Evolutionary conservation across 2,329 filamentous ascomycete genomes (phyloP).

Genomic region (Neofusicoccum umdonicola): DNA sequence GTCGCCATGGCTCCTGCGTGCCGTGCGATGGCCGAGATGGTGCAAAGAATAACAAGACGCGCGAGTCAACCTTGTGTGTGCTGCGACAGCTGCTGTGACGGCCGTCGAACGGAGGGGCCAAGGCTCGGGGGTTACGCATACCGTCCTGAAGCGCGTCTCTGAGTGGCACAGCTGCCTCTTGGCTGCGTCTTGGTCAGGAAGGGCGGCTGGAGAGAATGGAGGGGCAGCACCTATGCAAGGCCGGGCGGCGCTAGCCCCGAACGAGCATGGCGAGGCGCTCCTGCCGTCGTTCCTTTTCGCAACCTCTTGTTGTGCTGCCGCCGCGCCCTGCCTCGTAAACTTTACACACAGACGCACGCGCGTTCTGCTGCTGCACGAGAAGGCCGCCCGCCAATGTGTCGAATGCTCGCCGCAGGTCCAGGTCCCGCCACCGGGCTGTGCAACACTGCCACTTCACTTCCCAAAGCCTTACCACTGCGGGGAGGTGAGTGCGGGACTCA

Average conservation of each 20-base stretch:
- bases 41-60: neutral
- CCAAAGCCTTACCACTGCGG: too few species aligned
- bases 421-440: too few species aligned
- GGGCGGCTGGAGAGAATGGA: constrained; percentile 7
- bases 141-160: neutral
- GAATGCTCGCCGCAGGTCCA: too few species aligned
- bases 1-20: neutral
- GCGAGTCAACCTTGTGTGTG: neutral
- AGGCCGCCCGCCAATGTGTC: too few species aligned
- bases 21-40: neutral
- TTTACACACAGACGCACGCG: too few species aligned
- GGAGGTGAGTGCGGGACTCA: too few species aligned
- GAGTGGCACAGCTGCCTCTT: neutral
- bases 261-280: neutral
- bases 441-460: too few species aligned
- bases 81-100: neutral
- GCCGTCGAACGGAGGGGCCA: neutral
- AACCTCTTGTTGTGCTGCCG: neutral
- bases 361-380: too few species aligned
- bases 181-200: neutral
- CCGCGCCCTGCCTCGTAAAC: too few species aligned
- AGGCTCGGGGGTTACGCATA: neutral
- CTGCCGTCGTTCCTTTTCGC: neutral
- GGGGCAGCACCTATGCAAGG: neutral
- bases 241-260: neutral